Base-by-base conservation (phyloP, 306 rosid species). In the Fragaria iinumae region DNA sequence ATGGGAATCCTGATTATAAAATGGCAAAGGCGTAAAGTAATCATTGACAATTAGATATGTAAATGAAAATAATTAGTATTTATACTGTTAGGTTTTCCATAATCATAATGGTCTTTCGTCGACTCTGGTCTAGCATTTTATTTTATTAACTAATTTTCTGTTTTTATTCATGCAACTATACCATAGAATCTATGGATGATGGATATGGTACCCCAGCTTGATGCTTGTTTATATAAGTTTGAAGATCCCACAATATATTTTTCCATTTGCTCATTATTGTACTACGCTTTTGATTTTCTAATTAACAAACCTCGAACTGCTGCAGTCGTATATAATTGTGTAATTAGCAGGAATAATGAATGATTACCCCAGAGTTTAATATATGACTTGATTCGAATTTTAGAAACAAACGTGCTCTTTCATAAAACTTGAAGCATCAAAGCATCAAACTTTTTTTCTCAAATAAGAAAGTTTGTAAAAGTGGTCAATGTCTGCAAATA, bases 131-230 rank as follows among this genome's bases (percentile, higher is more conserved):
- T 63, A 32, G 7, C 20, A 32, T 14, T 38, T 36, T 16, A 34
- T 36, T 65, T 65, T 34, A 64, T 34, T 17, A 36, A 36, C 39
- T 36, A 7, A 12, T 65, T 43, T 36, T 65, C 47, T 65, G 23
- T 34, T 17, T 43, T 17, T 65, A 17, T 38, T 65, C 69, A 17
- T 16, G 69, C 69, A 64, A 64, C 69, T 64, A 64, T 64, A 6
- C 69, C 47, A 65, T 23, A 8, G 70, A 36, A 38, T 17, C 27
- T 9, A 65, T 9, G 47, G 8, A 16, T 20, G 25, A 36, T 18
- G 27, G 70, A 65, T 36, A 65, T 38, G 48, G 68, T 63, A 32
- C 68, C 68, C 68, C 68, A 63, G 70, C 27, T 65, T 8, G 70
- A 65, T 14, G 27, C 45, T 18, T 65, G 47, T 65, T 34, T 38